Percentiles rank a stretch among this genome's conserved stretches.
Evolutionary conservation across 345 rosid species (phyloP).

Genomic region (Psidium friedrichsthalianum): DNA sequence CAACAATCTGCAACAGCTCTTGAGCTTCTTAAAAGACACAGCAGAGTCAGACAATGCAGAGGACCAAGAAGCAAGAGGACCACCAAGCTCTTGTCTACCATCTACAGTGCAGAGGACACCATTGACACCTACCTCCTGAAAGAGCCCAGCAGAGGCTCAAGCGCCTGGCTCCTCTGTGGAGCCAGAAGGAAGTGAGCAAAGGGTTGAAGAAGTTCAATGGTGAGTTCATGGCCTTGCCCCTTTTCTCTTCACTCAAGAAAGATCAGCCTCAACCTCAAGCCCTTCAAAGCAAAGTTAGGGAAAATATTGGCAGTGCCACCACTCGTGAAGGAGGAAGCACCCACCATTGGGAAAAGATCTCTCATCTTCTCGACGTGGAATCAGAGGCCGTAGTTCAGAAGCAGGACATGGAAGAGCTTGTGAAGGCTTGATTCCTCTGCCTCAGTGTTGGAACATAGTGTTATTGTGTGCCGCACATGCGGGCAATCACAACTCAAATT

Average conservation of each 20-base stretch:
- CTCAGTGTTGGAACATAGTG: no score
- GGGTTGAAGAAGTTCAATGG: neutral
- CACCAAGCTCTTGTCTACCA: neutral
- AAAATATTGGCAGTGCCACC: neutral
- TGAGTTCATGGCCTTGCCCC: neutral
- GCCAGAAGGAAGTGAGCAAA: neutral
- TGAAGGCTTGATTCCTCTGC: neutral
- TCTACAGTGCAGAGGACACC: neutral
- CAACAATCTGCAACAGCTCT: neutral
- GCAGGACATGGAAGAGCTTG: neutral
- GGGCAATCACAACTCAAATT: no score
- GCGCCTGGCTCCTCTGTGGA: neutral
- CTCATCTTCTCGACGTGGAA: neutral
- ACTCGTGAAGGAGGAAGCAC: neutral
- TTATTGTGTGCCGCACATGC: no score
- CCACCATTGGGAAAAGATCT: neutral
- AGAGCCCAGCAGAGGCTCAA: neutral
- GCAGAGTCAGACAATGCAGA: neutral
- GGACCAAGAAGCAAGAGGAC: neutral
- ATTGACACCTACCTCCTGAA: neutral
- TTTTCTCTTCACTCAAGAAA: neutral
- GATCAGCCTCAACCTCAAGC: neutral
- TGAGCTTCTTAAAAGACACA: fast-evolving
- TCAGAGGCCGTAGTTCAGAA: neutral
- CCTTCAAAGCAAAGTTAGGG: neutral